Evolutionary conservation across 1,139 yeast genomes (phyloP).

Genomic region (Pichia terricola): DNA sequence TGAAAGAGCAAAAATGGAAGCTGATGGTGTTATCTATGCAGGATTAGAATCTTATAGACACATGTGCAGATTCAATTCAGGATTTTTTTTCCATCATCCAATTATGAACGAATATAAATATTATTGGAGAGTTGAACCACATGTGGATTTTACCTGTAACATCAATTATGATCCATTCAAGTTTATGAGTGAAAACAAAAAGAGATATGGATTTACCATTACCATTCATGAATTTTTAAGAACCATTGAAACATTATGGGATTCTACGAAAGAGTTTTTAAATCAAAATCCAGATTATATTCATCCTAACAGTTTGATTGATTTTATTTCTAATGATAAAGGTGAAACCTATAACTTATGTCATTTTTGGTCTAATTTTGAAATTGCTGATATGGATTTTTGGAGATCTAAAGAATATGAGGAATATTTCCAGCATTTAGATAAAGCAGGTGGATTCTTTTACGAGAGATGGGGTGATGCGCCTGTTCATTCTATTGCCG

Average conservation of each 20-base stretch:
- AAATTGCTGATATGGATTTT: constrained; percentile 44
- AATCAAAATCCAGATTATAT: constrained; percentile 34
- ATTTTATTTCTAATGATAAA: constrained; percentile 40
- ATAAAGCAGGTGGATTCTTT: constrained; percentile 46
- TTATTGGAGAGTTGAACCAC: constrained; percentile 72
- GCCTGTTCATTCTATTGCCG: constrained; percentile 51
- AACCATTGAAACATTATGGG: constrained; percentile 56
- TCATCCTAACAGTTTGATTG: constrained; percentile 36
- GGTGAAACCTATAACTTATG: constrained; percentile 47
- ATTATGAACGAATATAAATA: constrained; percentile 47
- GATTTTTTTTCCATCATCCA: constrained; percentile 52
- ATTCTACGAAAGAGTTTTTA: constrained; percentile 41
- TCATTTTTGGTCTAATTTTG: constrained; percentile 53
- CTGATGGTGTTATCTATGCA: constrained; percentile 48
- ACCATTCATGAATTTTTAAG: constrained; percentile 50
- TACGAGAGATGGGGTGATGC: constrained; percentile 61
- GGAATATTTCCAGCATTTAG: constrained; percentile 38
- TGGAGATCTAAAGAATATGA: constrained; percentile 41
- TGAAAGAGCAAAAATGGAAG: constrained; percentile 38
- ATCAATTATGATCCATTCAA: constrained; percentile 55
- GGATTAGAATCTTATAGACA: constrained; percentile 59
- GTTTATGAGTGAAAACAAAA: constrained; percentile 49
- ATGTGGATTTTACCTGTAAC: constrained; percentile 52
- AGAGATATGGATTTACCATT: constrained; percentile 57
- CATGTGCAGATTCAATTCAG: constrained; percentile 69